Evolutionary conservation across 768 basidiomycete species (phyloP), one percentile per base, ranked within the genome.

Genomic region (Xerocomellus intermedius): DNA sequence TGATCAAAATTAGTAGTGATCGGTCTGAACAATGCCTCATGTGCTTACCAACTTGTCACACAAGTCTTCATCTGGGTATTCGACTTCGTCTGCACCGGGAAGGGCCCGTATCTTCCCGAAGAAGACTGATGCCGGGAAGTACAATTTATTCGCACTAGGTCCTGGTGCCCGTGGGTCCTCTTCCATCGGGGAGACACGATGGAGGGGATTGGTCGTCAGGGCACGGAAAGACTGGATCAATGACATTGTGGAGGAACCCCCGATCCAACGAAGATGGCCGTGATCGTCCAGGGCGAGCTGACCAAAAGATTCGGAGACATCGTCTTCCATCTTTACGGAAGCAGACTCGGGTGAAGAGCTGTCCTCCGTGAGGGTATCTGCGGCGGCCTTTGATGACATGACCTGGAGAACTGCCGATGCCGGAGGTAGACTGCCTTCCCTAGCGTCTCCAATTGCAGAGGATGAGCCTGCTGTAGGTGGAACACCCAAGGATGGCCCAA

Each of bases 241-340:
- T 7, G 91, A 90, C 91, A 94, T 92, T 21, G 91, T 91, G 16
- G 91, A 93, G 5, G 92, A 93, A 49, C 91, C 89, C 39, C 91
- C 91, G 62, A 94, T 93, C 91, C 91, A 94, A 55, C 91, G 84
- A 81, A 90, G 84, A 70, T 92, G 90, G 32, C 91, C 91, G 60
- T 92, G 87, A 67, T 93, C 92, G 63, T 94, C 91, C 38, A 94
- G 78, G 26, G 92, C 90, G 49, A 94, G 81, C 68, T 93, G 91
- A 19, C 91, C 92, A 65, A 94, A 87, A 16, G 88, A 86, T 69
- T 93, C 91, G 65, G 82, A 84, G 62, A 93, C 80, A 73, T 91
- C 91, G 61, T 90, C 88, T 65, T 77, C 76, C 53, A 72, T 71
- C 65, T 74, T 75, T 60, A 71, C 58, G 41, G 62, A 59, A 30